Evolutionary conservation across 2,329 filamentous ascomycete genomes (phyloP), one percentile per base, ranked within the genome.

Genomic region (Neonectria sp.): DNA sequence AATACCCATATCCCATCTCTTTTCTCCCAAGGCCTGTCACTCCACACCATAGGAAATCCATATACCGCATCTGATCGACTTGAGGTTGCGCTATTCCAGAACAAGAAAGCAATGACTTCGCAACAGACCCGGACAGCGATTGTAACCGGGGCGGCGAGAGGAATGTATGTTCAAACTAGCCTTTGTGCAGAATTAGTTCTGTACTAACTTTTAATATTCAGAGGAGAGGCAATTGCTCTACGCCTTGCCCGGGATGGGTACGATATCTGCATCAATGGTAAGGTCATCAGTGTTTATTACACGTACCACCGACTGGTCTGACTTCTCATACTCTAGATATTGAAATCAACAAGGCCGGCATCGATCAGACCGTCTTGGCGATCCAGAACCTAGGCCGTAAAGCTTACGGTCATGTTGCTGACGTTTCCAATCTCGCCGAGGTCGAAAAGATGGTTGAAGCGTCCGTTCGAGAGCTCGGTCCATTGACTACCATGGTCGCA

Each of bases 161-260:
- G 64, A 25, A 62, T 67, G 64, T 67, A 49, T 2, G 64, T 33
- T 43, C 3, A 12, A 35, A 13, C 15, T 3, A 17, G 1, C 4
- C 11, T 8, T 6, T 9, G 29, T 31, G 12, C 1, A n/a, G 9
- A 43, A 43, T 5, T 3, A 17, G 2, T 29, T 29, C 17, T 3
- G 48, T 24, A 33, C 40, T 63, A n/a, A 67, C 6, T 13, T 25
- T 8, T 29, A 8, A 1, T 17, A 4, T 3, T 13, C 24, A 90
- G 89, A 69, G 90, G 90, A 53, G 88, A 87, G 72, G 85, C 88
- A 24, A 90, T 91, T 60, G 90, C 90, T 21, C 79, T 91, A 8
- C 88, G 90, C 3, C 84, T 93, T 17, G 90, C 90, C 6, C 79
- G 83, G 25, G 91, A 92, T 68, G 90, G 90, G 60, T 93, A 92